phyloP scores from a whole-genome alignment of 176 grass and related monocot genomes.

The Echinochloa phyllopogon region DNA sequence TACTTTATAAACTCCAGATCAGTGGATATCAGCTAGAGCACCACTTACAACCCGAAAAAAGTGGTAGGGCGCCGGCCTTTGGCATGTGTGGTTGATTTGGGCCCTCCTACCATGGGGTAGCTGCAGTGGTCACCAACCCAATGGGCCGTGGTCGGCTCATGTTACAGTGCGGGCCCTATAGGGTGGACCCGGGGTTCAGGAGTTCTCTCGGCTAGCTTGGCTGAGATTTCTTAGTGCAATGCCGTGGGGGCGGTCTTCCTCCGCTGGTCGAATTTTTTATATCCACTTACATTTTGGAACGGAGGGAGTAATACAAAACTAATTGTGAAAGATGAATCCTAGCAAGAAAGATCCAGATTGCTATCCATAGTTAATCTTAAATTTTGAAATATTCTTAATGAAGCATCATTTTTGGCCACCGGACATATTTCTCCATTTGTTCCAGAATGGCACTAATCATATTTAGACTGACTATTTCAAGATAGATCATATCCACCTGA shows the following conservation, averaged over 20 bases:
- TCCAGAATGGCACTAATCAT: background rate
- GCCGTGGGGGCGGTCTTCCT: too few relatives aligned
- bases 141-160: too few relatives aligned
- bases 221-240: too few relatives aligned
- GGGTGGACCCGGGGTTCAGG: too few relatives aligned
- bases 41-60: background rate
- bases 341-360: slow-evolving; percentile 13
- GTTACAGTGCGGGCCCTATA: too few relatives aligned
- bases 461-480: background rate
- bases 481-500: background rate
- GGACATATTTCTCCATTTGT: background rate
- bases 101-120: too few relatives aligned
- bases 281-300: too few relatives aligned
- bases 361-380: background rate
- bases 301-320: background rate
- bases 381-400: background rate
- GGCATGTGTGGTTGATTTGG: too few relatives aligned
- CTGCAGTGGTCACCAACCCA: too few relatives aligned
- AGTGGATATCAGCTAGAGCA: background rate
- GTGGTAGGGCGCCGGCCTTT: too few relatives aligned
- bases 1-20: background rate
- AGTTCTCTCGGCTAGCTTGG: too few relatives aligned
- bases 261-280: too few relatives aligned
- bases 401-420: background rate
- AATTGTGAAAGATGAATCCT: slow-evolving; percentile 13